Percentiles rank a stretch among this genome's conserved stretches.
phyloP scores from a whole-genome alignment of 352 stramenopile genomes.

The Pilasporangium apinafurcum region DNA sequence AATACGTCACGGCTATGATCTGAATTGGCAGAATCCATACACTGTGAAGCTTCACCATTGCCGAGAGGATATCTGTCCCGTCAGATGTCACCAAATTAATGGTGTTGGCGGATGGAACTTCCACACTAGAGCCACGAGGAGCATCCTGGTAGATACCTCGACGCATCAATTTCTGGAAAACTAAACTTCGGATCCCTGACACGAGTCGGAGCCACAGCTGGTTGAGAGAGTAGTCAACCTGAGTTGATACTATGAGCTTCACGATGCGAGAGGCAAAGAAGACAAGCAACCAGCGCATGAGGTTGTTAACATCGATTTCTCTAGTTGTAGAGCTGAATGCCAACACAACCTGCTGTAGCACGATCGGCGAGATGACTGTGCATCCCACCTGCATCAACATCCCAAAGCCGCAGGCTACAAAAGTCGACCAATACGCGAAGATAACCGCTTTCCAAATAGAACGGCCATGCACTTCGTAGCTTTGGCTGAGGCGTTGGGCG shows the following conservation, averaged over 20 bases:
- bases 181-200: constrained; percentile 1
- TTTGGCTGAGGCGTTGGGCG: not conserved
- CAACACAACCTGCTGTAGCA: constrained; percentile 8
- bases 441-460: not conserved
- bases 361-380: constrained; percentile 6
- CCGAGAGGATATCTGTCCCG: not conserved
- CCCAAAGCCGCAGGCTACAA: not conserved
- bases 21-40: constrained; percentile 27
- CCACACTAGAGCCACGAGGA: not conserved
- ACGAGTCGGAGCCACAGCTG: constrained; percentile 1
- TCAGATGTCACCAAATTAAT: constrained; percentile 7
- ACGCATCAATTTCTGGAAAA: constrained; percentile 8
- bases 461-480: not conserved
- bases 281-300: not conserved
- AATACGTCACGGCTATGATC: constrained; percentile 10
- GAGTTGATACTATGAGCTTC: constrained; percentile 8
- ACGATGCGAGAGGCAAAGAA: constrained; percentile 1
- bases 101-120: not conserved
- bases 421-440: not conserved
- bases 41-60: constrained; percentile 1
- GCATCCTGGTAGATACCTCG: not conserved
- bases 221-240: constrained; percentile 4
- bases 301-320: not conserved
- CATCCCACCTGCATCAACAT: no score
- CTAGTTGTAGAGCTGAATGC: not conserved